Evolutionary conservation across 495 filamentous ascomycete species (phyloP), one percentile per base, ranked within the genome.

Genomic region (Neurospora sp.): DNA sequence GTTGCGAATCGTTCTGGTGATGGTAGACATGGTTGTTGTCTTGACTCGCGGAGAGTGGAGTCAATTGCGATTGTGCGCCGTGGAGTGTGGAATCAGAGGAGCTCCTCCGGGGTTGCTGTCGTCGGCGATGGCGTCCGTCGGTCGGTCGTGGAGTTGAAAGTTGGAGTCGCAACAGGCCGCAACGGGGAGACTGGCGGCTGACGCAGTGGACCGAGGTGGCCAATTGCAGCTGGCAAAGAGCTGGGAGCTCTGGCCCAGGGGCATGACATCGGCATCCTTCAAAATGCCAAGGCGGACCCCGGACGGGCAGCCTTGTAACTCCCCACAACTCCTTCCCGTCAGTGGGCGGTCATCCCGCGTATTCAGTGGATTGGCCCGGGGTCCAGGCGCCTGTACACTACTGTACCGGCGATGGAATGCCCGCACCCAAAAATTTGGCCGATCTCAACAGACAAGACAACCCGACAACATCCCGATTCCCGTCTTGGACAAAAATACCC

Each of bases 1-100:
- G 81, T 98, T 97, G 78, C 90, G 87, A 78, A 98, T 82, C 18
- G 95, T 97, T 82, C 96, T 90, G 72, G 89, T 81, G 77, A 98
- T 86, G 65, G 93, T 97, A 82, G 96, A 98, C 96, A 99, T 99
- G 78, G 81, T 95, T 77, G 85, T 73, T 65, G 14, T 65, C 53
- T 8, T 65, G 53, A 65, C 53, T 65, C 27, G 53, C 53, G 53
- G 53, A 18, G 1, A 65, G 27, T 65, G 27, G 53, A 35, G 53
- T 65, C 75, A 77, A 78, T 70, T 73, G 74, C 20, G 45, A 27
- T 53, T 53, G 41, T 42, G 45, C 45, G 45, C 45, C 44, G 45
- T 47, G 53, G 78, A 77, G 77, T 82, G 74, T 70, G 77, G 71
- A 73, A 74, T 77, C 4, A 12, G 71, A 61, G 70, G 45, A 69